These are phyloP conservation scores for Umbelopsis sp. DNA, from an alignment of 371 early-diverging fungal genomes.

Conservation along the genomic window DNA sequence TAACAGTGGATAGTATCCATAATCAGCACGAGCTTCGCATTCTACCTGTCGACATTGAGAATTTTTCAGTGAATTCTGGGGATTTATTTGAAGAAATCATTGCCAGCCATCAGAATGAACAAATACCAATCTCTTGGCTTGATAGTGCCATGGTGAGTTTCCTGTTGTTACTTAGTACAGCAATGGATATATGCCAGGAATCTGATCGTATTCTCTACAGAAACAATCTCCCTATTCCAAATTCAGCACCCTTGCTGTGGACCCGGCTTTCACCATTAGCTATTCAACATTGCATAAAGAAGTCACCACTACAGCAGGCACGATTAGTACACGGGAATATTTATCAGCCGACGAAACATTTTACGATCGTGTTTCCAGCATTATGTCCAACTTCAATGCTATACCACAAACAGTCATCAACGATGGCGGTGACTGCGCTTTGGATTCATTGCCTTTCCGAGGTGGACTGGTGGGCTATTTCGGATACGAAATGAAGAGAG, in stretches of 20 bases:
- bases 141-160: slow-evolving; percentile 62
- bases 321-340: background rate
- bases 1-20: background rate
- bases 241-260: slow-evolving; percentile 34
- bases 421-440: slow-evolving; percentile 25
- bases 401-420: slow-evolving; percentile 10
- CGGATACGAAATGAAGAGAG: slow-evolving; percentile 93
- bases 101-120: background rate
- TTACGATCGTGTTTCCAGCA: slow-evolving; percentile 37
- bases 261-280: slow-evolving; percentile 41
- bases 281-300: slow-evolving; percentile 46
- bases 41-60: background rate
- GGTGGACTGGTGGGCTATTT: slow-evolving; percentile 91
- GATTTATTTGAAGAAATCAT: slow-evolving; percentile 14
- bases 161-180: background rate
- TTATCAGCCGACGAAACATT: slow-evolving; percentile 25
- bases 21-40: background rate
- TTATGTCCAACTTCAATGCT: slow-evolving; percentile 21
- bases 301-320: slow-evolving; percentile 15
- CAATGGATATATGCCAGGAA: slow-evolving; percentile 12
- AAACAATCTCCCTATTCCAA: slow-evolving; percentile 44
- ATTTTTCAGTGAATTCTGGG: background rate
- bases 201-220: slow-evolving; percentile 18
- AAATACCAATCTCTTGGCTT: slow-evolving; percentile 59
- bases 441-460: slow-evolving; percentile 46